Evolutionary conservation across 148 eudicot genomes (phyloP).

Genomic region (Limonium bicolor): DNA sequence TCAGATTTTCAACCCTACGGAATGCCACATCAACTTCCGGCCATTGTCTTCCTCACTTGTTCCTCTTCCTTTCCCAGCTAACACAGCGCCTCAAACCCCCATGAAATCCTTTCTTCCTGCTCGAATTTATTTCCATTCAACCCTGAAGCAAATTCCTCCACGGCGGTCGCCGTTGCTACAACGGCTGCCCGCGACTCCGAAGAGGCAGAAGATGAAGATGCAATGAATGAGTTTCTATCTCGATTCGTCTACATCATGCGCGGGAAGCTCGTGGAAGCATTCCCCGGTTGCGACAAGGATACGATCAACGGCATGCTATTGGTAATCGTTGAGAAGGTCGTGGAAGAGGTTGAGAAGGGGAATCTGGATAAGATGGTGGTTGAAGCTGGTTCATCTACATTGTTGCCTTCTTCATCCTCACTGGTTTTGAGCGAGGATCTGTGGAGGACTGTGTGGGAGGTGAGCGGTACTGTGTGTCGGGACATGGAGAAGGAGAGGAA

Average conservation of each 20-base stretch:
- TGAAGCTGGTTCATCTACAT: slow-evolving; percentile 9
- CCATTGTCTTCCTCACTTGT: background rate
- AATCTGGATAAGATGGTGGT: slow-evolving; percentile 25
- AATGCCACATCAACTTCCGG: background rate
- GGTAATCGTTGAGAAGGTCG: slow-evolving; percentile 58
- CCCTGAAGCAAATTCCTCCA: slow-evolving; percentile 1
- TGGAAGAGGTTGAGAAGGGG: slow-evolving; percentile 46
- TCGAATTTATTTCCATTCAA: background rate
- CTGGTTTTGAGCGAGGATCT: slow-evolving; percentile 68
- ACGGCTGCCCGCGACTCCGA: slow-evolving; percentile 5
- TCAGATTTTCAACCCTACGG: slow-evolving; percentile 7
- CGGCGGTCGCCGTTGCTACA: background rate
- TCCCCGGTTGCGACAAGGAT: slow-evolving; percentile 34
- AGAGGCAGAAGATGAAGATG: slow-evolving; percentile 35
- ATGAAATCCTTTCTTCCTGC: slow-evolving; percentile 4
- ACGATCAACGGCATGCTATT: slow-evolving; percentile 59
- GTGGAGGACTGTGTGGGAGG: slow-evolving; percentile 66
- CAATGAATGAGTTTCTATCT: slow-evolving; percentile 73
- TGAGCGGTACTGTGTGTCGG: slow-evolving; percentile 38
- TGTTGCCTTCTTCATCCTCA: slow-evolving; percentile 8
- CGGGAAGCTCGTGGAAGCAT: slow-evolving; percentile 40
- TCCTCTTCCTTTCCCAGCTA: slow-evolving; percentile 7
- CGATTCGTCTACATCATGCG: slow-evolving; percentile 82
- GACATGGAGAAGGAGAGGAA: slow-evolving; percentile 79
- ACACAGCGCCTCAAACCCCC: background rate